phyloP scores from a whole-genome alignment of 2,329 filamentous ascomycete species.

The Alternaria hordeiaustralica region DNA sequence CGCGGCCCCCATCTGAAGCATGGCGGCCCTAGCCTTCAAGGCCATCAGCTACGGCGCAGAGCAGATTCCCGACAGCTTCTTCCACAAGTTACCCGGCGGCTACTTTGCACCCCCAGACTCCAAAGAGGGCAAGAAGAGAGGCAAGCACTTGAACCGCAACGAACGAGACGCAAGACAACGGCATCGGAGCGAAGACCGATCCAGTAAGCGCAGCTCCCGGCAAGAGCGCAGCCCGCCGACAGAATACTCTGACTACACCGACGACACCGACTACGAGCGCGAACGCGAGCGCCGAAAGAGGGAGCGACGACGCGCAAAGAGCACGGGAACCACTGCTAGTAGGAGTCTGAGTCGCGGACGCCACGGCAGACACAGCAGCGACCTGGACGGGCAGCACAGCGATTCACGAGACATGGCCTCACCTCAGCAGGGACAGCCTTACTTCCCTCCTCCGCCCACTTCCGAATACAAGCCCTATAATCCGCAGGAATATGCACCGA shows the following conservation, averaged over 20 bases:
- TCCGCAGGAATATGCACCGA: constrained; percentile 42
- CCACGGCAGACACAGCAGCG: constrained; percentile 29
- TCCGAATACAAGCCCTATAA: constrained; percentile 47
- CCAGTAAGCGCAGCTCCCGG: constrained; percentile 26
- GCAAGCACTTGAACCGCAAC: constrained; percentile 18
- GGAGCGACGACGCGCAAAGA: constrained; percentile 36
- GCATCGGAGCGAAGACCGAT: constrained; percentile 21
- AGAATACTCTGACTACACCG: constrained; percentile 39
- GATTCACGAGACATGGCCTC: constrained; percentile 34
- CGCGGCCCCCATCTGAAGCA: constrained; percentile 29
- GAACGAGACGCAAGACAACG: constrained; percentile 24
- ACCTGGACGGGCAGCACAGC: constrained; percentile 34
- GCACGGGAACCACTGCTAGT: constrained; percentile 29
- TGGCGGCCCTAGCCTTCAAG: constrained; percentile 48
- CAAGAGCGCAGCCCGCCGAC: constrained; percentile 35
- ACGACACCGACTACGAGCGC: constrained; percentile 41
- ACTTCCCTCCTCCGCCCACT: constrained; percentile 43
- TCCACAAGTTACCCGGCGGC: constrained; percentile 47
- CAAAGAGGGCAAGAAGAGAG: constrained; percentile 30
- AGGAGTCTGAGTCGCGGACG: constrained; percentile 40
- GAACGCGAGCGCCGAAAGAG: constrained; percentile 29
- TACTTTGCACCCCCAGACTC: constrained; percentile 45
- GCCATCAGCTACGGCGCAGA: constrained; percentile 48
- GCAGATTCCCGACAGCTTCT: constrained; percentile 48
- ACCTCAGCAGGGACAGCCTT: constrained; percentile 33